Evolutionary conservation across 2,329 filamentous ascomycete species (phyloP), one percentile per base, ranked within the genome.

Genomic region (Aspergillus arachidicola): DNA sequence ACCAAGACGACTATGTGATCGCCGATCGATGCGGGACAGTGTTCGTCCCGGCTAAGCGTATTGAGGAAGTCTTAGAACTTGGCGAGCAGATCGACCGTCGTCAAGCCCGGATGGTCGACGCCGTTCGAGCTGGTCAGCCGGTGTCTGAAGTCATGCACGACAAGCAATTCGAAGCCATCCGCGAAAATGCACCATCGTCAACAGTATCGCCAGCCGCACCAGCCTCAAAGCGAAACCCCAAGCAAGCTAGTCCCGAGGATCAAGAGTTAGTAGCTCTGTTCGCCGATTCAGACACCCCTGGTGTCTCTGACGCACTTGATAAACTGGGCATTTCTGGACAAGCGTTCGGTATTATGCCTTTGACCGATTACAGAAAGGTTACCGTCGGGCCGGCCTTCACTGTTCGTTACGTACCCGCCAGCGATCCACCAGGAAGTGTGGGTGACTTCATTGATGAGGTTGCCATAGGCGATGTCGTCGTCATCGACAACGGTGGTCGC

Each of bases 391-490:
- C 75, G 11, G 74, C 75, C 21, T 76, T 74, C 58, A 76, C 74
- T 0, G 73, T 76, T 0, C 74, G 74, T 2, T 77, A 76, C 34
- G 68, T 70, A 1, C 68, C 67, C 0, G 61, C 69, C 28, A 68
- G 66, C 43, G 48, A 64, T 10, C 68, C 67, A 0, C 69, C 67
- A 1, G 68, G 68, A n/a, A 74, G 72, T 38, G 73, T 76, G 4
- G 73, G 72, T 4, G 70, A 76, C 54, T 76, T 74, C 61, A 74
- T 76, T 36, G 74, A 76, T 54, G 72, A 76, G 14, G 72, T 76
- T 16, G 72, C 72, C 6, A 34, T 57, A 10, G 70, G 73, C 0
- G 74, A 77, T 58, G 54, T 77, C 0, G 68, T 77, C 0, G 73
- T 77, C 1, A 77, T 77, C 36, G 74, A 76, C 54, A 77, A 77